Evolutionary conservation across 345 rosid genomes (phyloP).

Genomic region (Eucalyptus cloeziana): DNA sequence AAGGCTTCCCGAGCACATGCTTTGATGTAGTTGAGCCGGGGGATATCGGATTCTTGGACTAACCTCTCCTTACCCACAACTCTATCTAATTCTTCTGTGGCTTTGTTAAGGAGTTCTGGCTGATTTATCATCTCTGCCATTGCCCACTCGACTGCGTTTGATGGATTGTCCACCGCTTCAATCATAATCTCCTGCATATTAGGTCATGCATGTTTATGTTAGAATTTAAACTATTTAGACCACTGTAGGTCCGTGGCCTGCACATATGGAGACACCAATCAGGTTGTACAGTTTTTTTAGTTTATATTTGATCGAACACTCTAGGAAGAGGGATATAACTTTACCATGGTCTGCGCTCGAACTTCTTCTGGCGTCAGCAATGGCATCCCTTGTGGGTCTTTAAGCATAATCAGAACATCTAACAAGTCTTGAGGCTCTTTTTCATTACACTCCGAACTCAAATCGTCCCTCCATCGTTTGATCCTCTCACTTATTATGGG

Average conservation of each 20-base stretch:
- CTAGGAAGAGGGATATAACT: background rate
- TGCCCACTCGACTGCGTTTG: background rate
- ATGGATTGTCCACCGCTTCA: background rate
- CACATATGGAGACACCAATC: background rate
- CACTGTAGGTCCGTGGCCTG: background rate
- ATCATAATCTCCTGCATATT: background rate
- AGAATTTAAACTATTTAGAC: background rate
- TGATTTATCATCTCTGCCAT: background rate
- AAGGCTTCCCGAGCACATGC: background rate
- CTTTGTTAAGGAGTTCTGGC: background rate
- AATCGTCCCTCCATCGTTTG: constrained; percentile 4
- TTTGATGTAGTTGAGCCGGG: background rate
- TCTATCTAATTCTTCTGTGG: background rate
- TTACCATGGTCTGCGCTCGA: background rate
- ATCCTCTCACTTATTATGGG: constrained; percentile 1
- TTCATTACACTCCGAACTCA: background rate
- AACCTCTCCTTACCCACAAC: background rate
- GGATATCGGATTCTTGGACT: background rate
- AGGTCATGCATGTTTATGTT: background rate
- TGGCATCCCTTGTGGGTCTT: background rate
- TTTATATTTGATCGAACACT: background rate
- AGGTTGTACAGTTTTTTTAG: background rate
- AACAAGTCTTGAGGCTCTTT: background rate
- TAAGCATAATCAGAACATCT: background rate
- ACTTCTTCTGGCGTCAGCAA: background rate